Evolutionary conservation across 2,329 filamentous ascomycete genomes (phyloP), one percentile per base, ranked within the genome.

Genomic region (Pseudogymnoascus sp.): DNA sequence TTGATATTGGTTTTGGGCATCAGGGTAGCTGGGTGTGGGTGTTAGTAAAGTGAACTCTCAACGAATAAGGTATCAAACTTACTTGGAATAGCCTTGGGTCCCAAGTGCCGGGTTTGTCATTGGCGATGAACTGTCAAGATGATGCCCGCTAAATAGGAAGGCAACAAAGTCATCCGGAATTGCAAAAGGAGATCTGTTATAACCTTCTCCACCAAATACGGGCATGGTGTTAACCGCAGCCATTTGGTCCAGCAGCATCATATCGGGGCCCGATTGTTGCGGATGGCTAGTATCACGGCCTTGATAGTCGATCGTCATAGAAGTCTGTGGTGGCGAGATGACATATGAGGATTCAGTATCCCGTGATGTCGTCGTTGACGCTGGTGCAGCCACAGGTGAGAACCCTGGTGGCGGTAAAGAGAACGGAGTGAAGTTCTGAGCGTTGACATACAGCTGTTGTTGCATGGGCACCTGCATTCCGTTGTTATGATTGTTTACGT

Each of bases 91-190:
- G 33, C 72, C 74, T 65, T 76, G 78, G 21, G 79, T 77, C 64
- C 80, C 74, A 65, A 84, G 74, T 10, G 80, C 80, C 16, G 77
- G 77, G 65, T 82, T 82, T 16, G 77, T 78, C 68, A 84, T 77
- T 6, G 79, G 76, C 2, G 83, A 82, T 4, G 78, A 79, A 11
- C 76, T 78, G 25, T 82, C 80, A 31, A 83, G 77, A 14, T 82
- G 78, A 16, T 82, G 82, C 37, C 86, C 86, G 71, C 89, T 92
- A 75, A 95, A 95, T 25, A 95, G 75, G 80, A 89, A 96, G 4
- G 88, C 87, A 67, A 92, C 87, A 70, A 94, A 94, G 71, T 96
- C 91, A 71, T 95, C 91, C 0, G 90, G 88, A 78, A 95, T 89
- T 7, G 89, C 81, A 72, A 93, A 93, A 0, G 93, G 92, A 2